Conservation (phyloP, 495 filamentous ascomycete genomes). For the Penicillium steckii region DNA sequence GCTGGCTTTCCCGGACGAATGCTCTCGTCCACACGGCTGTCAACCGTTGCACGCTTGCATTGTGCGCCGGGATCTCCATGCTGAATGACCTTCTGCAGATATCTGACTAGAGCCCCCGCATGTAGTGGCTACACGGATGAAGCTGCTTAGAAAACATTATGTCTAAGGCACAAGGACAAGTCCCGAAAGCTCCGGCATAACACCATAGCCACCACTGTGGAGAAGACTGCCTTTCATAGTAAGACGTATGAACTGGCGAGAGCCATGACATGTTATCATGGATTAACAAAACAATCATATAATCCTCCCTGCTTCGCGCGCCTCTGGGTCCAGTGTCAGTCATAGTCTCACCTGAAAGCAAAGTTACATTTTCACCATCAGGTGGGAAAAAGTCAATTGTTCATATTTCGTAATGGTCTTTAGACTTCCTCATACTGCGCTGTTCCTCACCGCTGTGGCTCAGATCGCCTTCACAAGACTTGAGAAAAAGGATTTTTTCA, state of each 20-base stretch:
- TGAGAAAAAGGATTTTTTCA: background rate
- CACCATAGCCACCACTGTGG: background rate
- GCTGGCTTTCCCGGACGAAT: background rate
- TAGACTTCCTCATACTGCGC: background rate
- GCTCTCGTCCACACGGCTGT: background rate
- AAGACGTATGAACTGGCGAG: background rate
- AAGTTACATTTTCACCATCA: no score
- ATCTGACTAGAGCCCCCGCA: constrained; percentile 9
- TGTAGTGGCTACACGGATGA: constrained; percentile 5
- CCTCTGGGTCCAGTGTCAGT: background rate
- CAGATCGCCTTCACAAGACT: constrained; percentile 3
- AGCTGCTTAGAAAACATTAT: constrained; percentile 10
- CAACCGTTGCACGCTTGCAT: constrained; percentile 11
- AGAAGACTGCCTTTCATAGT: background rate
- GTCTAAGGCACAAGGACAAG: constrained; percentile 1
- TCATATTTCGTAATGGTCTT: constrained; percentile 3
- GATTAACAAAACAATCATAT: background rate
- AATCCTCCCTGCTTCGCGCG: background rate
- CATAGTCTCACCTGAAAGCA: no score
- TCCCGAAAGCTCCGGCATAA: constrained; percentile 21
- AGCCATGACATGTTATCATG: no score
- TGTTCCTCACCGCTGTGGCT: constrained; percentile 15
- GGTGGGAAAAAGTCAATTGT: constrained; percentile 20
- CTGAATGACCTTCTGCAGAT: constrained; percentile 13
- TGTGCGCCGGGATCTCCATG: constrained; percentile 10